A percentile compares a stretch with the other conserved stretches of the same genome.
phyloP scores from a whole-genome alignment of 306 rosid genomes.

The Vicia villosa region DNA sequence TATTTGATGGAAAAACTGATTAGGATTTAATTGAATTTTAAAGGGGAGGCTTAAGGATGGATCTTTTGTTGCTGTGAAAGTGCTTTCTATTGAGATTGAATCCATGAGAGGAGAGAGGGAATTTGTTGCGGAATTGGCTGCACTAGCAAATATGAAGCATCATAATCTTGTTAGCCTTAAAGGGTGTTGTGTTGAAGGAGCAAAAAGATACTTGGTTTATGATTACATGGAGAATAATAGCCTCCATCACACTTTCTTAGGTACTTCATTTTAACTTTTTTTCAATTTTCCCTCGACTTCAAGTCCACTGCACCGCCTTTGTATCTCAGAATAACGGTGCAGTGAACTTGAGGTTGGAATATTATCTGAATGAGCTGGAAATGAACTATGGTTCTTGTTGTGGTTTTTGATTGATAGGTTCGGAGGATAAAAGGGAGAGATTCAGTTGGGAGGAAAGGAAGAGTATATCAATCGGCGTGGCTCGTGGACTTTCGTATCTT shows the following conservation, averaged over 20 bases:
- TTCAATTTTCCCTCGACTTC: neutral
- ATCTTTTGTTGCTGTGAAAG: constrained; percentile 70
- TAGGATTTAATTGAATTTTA: constrained; percentile 33
- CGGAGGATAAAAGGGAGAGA: constrained; percentile 53
- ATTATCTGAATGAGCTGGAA: neutral
- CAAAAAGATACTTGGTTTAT: constrained; percentile 72
- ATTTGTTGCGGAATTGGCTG: constrained; percentile 76
- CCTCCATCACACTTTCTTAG: constrained; percentile 61
- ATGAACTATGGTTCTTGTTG: neutral
- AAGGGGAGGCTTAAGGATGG: constrained; percentile 79
- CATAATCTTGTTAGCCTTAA: constrained; percentile 70
- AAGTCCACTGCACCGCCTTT: too few relatives aligned
- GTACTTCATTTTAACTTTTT: constrained; percentile 37
- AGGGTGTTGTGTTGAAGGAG: constrained; percentile 88
- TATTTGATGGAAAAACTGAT: constrained; percentile 15
- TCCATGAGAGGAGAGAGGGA: constrained; percentile 91
- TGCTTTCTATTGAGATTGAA: constrained; percentile 71
- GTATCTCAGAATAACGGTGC: too few relatives aligned
- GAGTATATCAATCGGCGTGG: constrained; percentile 69
- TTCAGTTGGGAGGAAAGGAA: constrained; percentile 72
- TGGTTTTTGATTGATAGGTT: constrained; percentile 54
- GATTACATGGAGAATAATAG: constrained; percentile 92
- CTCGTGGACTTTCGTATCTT: constrained; percentile 71
- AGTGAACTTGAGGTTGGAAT: neutral
- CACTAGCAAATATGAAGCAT: constrained; percentile 71